phyloP scores from a whole-genome alignment of 75 land plant genomes.

The Larix kaempferi region DNA sequence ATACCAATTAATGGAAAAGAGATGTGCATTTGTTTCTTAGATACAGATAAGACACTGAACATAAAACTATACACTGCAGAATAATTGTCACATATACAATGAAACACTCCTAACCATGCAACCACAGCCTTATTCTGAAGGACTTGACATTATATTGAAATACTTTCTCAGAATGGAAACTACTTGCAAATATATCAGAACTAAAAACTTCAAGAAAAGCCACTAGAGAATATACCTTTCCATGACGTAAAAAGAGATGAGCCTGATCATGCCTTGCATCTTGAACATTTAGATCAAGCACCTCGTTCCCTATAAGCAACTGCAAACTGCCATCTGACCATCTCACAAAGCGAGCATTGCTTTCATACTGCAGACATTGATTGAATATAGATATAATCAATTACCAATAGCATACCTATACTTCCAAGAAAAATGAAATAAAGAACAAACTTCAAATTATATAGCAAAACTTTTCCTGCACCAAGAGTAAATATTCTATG shows the following conservation, averaged over 20 bases:
- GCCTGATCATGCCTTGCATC: slow-evolving; percentile 84
- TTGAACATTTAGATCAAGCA: slow-evolving; percentile 89
- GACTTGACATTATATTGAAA: neutral
- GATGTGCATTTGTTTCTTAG: too few relatives aligned
- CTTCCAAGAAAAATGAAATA: neutral
- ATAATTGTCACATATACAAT: too few relatives aligned
- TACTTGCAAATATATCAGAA: neutral
- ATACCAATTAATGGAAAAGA: too few relatives aligned
- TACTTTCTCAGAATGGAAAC: neutral
- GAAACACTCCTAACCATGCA: too few relatives aligned
- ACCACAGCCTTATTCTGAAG: neutral
- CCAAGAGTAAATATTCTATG: neutral
- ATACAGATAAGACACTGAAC: too few relatives aligned
- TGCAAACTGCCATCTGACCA: slow-evolving; percentile 99
- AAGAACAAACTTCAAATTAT: neutral
- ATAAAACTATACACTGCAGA: too few relatives aligned
- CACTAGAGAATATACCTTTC: slow-evolving; percentile 47
- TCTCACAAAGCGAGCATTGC: slow-evolving; percentile 98
- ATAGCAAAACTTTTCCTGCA: neutral
- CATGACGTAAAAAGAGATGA: slow-evolving; percentile 91
- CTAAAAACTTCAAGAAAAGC: neutral
- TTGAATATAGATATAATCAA: neutral
- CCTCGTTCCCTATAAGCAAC: slow-evolving; percentile 91
- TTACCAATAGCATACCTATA: neutral
- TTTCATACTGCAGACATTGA: slow-evolving; percentile 68